phyloP scores from a whole-genome alignment of 2,329 filamentous ascomycete genomes.

The Penicillium hesseltinei region DNA sequence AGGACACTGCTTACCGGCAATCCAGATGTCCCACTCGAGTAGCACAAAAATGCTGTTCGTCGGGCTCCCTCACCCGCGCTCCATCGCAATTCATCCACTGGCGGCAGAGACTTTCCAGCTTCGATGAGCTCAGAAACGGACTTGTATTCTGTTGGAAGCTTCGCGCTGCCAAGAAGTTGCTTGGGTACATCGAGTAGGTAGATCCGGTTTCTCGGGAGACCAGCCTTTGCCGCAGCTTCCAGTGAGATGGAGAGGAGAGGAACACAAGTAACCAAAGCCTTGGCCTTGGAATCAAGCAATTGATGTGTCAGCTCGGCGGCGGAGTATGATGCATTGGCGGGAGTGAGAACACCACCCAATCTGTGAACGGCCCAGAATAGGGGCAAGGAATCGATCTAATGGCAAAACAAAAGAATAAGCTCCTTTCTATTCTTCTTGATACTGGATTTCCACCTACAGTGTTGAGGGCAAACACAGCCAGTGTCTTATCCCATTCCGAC shows the following conservation, averaged over 20 bases:
- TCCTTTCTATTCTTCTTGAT: neutral
- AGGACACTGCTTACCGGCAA: slow-evolving; percentile 58
- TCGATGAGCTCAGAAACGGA: slow-evolving; percentile 66
- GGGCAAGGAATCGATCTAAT: slow-evolving; percentile 70
- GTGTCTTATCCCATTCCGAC: slow-evolving; percentile 77
- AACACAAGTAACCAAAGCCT: slow-evolving; percentile 69
- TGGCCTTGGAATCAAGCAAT: slow-evolving; percentile 65
- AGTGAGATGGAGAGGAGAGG: slow-evolving; percentile 64
- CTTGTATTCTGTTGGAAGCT: slow-evolving; percentile 51
- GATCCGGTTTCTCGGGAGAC: slow-evolving; percentile 62
- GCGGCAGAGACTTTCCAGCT: slow-evolving; percentile 52
- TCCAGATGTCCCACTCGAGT: slow-evolving; percentile 76
- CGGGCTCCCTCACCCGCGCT: slow-evolving; percentile 48
- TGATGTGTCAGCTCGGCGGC: slow-evolving; percentile 69
- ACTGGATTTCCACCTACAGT: slow-evolving; percentile 54
- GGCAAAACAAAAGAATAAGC: neutral
- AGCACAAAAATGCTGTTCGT: slow-evolving; percentile 73
- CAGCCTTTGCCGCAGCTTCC: slow-evolving; percentile 61
- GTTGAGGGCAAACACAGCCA: slow-evolving; percentile 75
- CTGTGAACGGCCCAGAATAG: slow-evolving; percentile 72
- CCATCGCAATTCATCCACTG: slow-evolving; percentile 43
- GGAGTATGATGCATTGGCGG: slow-evolving; percentile 73
- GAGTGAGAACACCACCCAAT: slow-evolving; percentile 69
- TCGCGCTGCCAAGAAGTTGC: slow-evolving; percentile 49
- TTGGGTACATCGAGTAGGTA: slow-evolving; percentile 69